Evolutionary conservation across 805 yeast genomes (phyloP).

Genomic region (Dipodascus albidus): DNA sequence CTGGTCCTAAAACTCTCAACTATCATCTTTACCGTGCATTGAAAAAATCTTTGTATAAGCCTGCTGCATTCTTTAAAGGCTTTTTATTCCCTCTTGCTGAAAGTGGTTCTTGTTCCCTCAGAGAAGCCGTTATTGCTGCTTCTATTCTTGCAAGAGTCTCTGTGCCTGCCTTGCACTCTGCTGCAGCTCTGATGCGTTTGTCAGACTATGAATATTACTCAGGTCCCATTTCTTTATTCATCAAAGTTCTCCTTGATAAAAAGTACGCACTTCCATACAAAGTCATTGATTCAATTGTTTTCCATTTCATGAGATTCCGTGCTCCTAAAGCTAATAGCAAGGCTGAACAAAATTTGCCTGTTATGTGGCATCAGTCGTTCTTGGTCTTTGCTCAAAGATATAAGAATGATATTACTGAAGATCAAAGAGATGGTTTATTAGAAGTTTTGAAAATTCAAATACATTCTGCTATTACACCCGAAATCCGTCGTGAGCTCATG

Average conservation of each 20-base stretch:
- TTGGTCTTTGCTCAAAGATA: conserved; percentile 91
- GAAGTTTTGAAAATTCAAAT: conserved; percentile 86
- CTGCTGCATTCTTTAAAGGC: conserved; percentile 96
- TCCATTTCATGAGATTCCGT: conserved; percentile 88
- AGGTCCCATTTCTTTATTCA: conserved; percentile 85
- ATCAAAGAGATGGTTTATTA: conserved; percentile 86
- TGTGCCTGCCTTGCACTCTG: conserved; percentile 88
- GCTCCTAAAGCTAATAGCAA: conserved; percentile 25
- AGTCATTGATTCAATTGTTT: conserved; percentile 87
- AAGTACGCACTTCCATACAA: conserved; percentile 95
- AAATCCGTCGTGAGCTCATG: conserved; percentile 81
- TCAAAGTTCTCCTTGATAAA: conserved; percentile 81
- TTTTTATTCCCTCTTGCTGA: conserved; percentile 85
- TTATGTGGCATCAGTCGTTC: conserved; percentile 96
- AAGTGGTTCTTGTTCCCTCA: conserved; percentile 65
- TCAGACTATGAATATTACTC: conserved; percentile 62
- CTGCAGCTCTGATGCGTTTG: conserved; percentile 85
- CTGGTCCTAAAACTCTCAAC: conserved; percentile 43
- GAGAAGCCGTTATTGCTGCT: conserved; percentile 93
- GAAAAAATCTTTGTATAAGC: conserved; percentile 89
- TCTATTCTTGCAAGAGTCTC: conserved; percentile 83
- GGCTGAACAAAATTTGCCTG: conserved; percentile 47
- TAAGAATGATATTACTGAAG: conserved; percentile 96
- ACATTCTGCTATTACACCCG: conserved; percentile 85
- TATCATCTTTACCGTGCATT: conserved; percentile 88